Base-by-base conservation (phyloP, 1,139 yeast species). In the Candida sanyaensis region DNA sequence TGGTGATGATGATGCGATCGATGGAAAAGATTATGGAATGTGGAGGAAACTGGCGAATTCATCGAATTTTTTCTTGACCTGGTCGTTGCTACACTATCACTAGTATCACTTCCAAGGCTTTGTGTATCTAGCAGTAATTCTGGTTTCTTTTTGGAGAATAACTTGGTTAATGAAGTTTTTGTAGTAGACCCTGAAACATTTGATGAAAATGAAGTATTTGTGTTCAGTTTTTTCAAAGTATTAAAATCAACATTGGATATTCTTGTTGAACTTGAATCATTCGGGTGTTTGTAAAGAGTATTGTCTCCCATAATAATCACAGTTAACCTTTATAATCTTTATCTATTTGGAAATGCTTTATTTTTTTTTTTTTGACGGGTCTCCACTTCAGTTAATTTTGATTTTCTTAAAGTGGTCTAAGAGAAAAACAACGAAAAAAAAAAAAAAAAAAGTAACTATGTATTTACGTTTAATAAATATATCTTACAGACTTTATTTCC, bases 181-280 rank as follows among this genome's bases (percentile, higher is more conserved):
- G 65, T 61, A 13, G 68, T 59, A 2, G 64, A 54, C 6, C 54
- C 41, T 38, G 66, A 64, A 2, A 55, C 28, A 12, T 59, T 57
- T 3, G 74, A 66, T 2, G 59, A 44, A 46, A 53, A 60, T 1
- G 78, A 72, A 7, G 65, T 53, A 47, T 69, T 68, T 6, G 78
- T 72, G 33, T 59, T 57, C 30, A 61, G 57, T 50, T 73, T 73
- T 53, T 69, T 73, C 31, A 74, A 54, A 43, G 62, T 73, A 46
- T 63, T 72, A 55, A 74, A 74, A 5, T 76, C 79, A 9, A 74
- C 78, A 45, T 71, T 66, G 2, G 76, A 69, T 3, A 50, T 24
- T 37, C 59, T 56, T 4, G 67, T 60, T 10, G 60, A 52, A 2
- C 60, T 56, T 3, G 68, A 63, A 40, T 55, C 58, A 46, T 62